phyloP scores from a whole-genome alignment of 345 rosid genomes.

The Lepidium didymum region DNA sequence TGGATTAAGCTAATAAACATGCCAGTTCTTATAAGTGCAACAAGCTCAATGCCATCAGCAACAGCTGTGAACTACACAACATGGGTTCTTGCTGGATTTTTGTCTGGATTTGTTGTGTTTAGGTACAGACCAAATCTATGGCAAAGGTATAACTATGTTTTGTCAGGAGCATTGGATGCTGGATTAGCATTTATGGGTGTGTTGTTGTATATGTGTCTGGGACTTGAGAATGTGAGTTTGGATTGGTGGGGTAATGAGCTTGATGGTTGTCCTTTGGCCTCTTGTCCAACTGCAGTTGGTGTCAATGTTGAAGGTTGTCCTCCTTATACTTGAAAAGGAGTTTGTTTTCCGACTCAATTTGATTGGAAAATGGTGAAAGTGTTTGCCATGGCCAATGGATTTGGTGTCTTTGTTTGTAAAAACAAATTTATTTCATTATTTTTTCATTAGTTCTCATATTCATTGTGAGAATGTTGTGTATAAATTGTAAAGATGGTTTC shows the following conservation, averaged over 20 bases:
- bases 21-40: constrained; percentile 85
- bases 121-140: constrained; percentile 72
- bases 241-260: constrained; percentile 98
- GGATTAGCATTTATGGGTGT: constrained; percentile 98
- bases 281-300: constrained; percentile 75
- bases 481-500: not conserved
- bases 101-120: constrained; percentile 77
- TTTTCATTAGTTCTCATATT: not conserved
- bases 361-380: too few relatives aligned
- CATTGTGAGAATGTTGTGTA: constrained; percentile 1
- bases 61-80: constrained; percentile 98
- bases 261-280: constrained; percentile 87
- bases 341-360: too few relatives aligned
- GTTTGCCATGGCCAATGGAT: not conserved
- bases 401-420: not conserved
- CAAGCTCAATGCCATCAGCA: constrained; percentile 89
- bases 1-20: constrained; percentile 89
- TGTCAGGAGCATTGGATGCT: constrained; percentile 90
- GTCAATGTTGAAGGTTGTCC: constrained; percentile 76
- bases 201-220: constrained; percentile 73
- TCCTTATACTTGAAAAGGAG: constrained; percentile 33
- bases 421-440: not conserved
- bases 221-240: constrained; percentile 54
- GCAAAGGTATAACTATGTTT: constrained; percentile 81
- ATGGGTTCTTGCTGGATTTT: constrained; percentile 72